Evolutionary conservation across 768 basidiomycete genomes (phyloP), one percentile per base, ranked within the genome.

Genomic region (Pleurotus cornucopiae): DNA sequence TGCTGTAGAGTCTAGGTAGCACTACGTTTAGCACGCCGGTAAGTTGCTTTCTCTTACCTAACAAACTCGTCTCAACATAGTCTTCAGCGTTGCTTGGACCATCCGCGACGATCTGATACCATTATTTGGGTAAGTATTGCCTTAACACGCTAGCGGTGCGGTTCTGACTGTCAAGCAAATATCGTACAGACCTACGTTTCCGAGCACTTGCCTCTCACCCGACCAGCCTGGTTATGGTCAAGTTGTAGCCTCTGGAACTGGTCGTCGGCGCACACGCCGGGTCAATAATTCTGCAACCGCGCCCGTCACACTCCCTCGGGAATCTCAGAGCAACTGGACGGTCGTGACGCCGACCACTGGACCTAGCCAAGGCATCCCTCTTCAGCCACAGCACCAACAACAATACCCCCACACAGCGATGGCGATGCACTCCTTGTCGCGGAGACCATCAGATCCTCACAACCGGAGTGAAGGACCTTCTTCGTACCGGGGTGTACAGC

Each of bases 221-320:
- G 89, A 91, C 68, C 89, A 91, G 60, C 82, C 90, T 34, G 91
- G 92, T 6, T 94, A 86, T 68, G 91, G 92, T 20, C 91, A 93
- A 66, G 85, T 94, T 46, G 82, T 92, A 14, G 74, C 85, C 44
- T 76, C 74, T 26, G 76, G 79, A 30, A 73, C 81, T 23, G 79
- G 78, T n/a, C 79, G 85, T 58, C 80, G 88, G 48, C 79, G 86
- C 45, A 70, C 81, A 18, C 79, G 86, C 37, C 79, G 85, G 56
- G 75, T 72, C 30, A 76, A 79, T 14, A 79, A 70, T 66, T 12
- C 48, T 43, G 47, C 62, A 57, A 20, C 62, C 61, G 63, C 62
- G 11, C 53, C 57, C 9, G 26, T 60, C 40, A 59, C 63, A 13
- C 21, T 60, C 26, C 63, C 63, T 23, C 61, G 62, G 20, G 65